Percentiles rank a stretch among this genome's conserved stretches.
Conservation (phyloP, 78 protist species). For the Cyanophora paradoxa region DNA sequence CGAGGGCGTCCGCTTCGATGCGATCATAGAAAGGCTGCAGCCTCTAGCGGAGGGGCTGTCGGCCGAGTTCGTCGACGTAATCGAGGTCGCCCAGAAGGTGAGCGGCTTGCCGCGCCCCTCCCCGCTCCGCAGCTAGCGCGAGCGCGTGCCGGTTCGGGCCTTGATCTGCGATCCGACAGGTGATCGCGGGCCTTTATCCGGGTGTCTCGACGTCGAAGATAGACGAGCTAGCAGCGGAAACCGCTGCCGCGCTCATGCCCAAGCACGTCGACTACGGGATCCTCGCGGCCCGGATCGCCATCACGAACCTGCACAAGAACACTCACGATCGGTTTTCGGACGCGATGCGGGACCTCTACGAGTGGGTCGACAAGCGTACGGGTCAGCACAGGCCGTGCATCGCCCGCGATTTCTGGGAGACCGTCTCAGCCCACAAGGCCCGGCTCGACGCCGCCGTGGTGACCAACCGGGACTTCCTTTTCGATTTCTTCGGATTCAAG, state of each 20-base stretch:
- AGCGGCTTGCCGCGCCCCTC: too few species aligned
- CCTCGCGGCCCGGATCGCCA: constrained; percentile 93
- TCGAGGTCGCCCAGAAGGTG: constrained; percentile 1
- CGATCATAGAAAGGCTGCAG: constrained; percentile 28
- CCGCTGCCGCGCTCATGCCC: constrained; percentile 83
- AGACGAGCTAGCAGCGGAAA: constrained; percentile 90
- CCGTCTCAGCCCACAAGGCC: constrained; percentile 49
- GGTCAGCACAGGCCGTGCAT: constrained; percentile 72
- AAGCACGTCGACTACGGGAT: constrained; percentile 92
- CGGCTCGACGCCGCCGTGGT: constrained; percentile 56
- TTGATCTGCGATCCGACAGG: too few species aligned
- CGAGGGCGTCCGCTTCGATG: constrained; percentile 27
- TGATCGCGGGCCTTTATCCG: constrained; percentile 13
- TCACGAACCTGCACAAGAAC: constrained; percentile 87
- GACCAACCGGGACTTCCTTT: constrained; percentile 81
- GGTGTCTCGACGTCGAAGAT: constrained; percentile 54
- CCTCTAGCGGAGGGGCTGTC: constrained; percentile 24
- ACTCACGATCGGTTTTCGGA: constrained; percentile 60
- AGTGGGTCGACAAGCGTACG: constrained; percentile 61
- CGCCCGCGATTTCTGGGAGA: constrained; percentile 47
- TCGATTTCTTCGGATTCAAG: constrained; percentile 90
- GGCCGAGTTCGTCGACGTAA: constrained; percentile 3
- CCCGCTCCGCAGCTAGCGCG: too few species aligned
- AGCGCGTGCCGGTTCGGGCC: too few species aligned
- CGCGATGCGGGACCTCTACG: constrained; percentile 49